Base-by-base conservation (phyloP, 345 rosid species). In the Limnanthes douglasii region DNA sequence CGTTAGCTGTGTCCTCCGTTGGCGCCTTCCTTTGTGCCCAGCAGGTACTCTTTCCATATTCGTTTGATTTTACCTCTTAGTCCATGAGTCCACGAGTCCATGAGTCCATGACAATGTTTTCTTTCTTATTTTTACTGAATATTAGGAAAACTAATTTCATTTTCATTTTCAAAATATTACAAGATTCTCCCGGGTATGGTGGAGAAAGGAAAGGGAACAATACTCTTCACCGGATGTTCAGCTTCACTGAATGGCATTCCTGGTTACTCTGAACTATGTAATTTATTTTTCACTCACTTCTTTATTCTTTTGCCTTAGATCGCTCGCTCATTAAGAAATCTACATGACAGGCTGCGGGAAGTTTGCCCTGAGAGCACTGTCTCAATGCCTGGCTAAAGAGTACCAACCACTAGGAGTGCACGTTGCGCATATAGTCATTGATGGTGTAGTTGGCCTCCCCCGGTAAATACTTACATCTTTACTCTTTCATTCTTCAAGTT, bases 1-100 rank as follows among this genome's bases (percentile, higher is more conserved):
- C 97, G 34, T 51, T 83, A 0, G 58, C 93, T 3, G 74, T 83
- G n/a, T 79, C 95, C 26, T 57, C 84, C 18, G 43, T 51, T 13
- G 95, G 86, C 11, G 78, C 95, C 22, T 72, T 83, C 57, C 78
- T 66, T 29, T 88, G 97, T 39, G 86, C 93, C 19, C 97, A 88
- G 35, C 86, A 83, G 81, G 97, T 33, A 2, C 1, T 15, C 8
- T 5, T 20, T 33, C 18, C 18, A 3, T 33, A 12, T n/a, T n/a
- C n/a, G n/a, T n/a, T n/a, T n/a, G n/a, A n/a, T n/a, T n/a, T n/a
- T n/a, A n/a, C n/a, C n/a, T n/a, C n/a, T n/a, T n/a, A n/a, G n/a
- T n/a, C n/a, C n/a, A n/a, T n/a, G n/a, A n/a, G n/a, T n/a, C n/a
- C n/a, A n/a, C n/a, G n/a, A n/a, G n/a, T n/a, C n/a, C n/a, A n/a